Base-by-base conservation (phyloP, 2,329 filamentous ascomycete species). In the Fusarium verrucosum region DNA sequence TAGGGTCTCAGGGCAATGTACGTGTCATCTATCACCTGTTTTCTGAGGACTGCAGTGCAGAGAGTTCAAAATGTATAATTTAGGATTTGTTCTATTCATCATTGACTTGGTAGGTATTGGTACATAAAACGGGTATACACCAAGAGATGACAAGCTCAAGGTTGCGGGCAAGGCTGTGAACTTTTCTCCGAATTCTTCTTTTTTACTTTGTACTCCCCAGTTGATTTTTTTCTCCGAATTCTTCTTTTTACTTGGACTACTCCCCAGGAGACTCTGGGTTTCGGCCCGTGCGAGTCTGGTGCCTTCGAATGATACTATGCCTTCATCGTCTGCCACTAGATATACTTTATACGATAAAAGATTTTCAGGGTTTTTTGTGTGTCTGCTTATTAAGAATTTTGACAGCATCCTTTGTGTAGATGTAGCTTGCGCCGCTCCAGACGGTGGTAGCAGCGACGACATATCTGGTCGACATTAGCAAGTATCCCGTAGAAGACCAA, bases 371-470 rank as follows among this genome's bases (percentile, higher is more conserved):
- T 35, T 69, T 69, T 52, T 69, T 70, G 14, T 40, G 43, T 11
- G 55, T 59, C n/a, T 63, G 52, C 58, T 75, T 73, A 46, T 74
- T 76, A 37, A 98, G 76, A 53, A 98, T 97, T 76, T 90, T 96
- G 28, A 98, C 94, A 0, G 93, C 94, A 70, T 96, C 90, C 75
- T 95, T 97, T 68, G 88, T 92, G 75, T 90, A 96, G 8, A 96
- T 83, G 75, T 99, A 99, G 76, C 94, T 97, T 14, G 94, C 83
- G 9, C 95, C 95, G 63, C 93, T 97, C 92, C 94, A 98, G 7
- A 96, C 78, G 0, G 95, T 99, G 5, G 95, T 99, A 1, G 84
- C 86, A 1, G 93, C 94, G 4, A 99, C 94, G 14, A 96, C 78
- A 70, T 92, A 94, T 73, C 92, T 94, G 19, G 11, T 5, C 25